A percentile compares a stretch with the other conserved stretches of the same genome.
Conservation (phyloP, 257 asterid species). For the Solanum boliviense region DNA sequence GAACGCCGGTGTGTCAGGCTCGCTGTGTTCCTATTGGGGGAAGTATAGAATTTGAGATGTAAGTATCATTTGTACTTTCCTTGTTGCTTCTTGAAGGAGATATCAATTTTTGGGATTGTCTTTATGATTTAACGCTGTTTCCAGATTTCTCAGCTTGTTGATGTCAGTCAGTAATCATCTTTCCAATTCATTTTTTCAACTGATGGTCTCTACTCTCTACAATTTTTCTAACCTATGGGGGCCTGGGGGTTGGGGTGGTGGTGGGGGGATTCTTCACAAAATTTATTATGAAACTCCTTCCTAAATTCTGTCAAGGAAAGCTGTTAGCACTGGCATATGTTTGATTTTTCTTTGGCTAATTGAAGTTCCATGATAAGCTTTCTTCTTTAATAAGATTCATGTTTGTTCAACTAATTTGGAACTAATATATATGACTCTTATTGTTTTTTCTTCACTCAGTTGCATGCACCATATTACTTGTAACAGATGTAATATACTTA, state of each 20-base stretch:
- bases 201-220: not conserved
- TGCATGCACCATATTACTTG: not conserved
- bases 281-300: not conserved
- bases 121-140: not conserved
- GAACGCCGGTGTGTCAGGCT: constrained; percentile 86
- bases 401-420: not conserved
- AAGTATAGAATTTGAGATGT: constrained; percentile 59
- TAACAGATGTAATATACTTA: not conserved
- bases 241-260: not conserved
- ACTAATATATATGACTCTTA: not conserved
- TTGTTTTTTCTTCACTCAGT: not conserved
- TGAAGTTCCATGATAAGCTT: not conserved
- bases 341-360: not conserved
- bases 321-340: not conserved
- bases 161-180: not conserved
- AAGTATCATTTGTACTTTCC: constrained; percentile 23
- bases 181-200: not conserved
- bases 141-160: not conserved
- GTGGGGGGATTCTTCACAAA: not conserved
- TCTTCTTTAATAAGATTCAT: not conserved
- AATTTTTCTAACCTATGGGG: not conserved
- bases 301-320: not conserved
- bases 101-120: not conserved
- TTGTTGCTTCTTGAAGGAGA: not conserved
- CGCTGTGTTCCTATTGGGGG: constrained; percentile 86